Conservation (phyloP, 1,139 yeast species). For the Hyphopichia fennica region DNA sequence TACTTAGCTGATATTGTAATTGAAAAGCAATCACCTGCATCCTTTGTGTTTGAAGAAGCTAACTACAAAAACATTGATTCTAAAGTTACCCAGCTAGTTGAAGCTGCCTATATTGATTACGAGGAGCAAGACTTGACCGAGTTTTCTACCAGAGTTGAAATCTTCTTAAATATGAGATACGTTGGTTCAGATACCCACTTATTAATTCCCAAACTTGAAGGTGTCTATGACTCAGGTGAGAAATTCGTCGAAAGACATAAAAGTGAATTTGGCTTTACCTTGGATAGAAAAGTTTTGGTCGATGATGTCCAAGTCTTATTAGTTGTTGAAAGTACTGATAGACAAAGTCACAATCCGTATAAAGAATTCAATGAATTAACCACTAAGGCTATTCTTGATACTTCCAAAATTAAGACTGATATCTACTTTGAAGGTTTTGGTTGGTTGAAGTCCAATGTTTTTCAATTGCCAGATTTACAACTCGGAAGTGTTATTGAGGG, state of each 20-base stretch:
- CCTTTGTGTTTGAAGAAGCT: constrained; percentile 23
- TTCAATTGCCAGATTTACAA: constrained; percentile 46
- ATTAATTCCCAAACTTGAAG: constrained; percentile 48
- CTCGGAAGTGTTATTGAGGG: constrained; percentile 62
- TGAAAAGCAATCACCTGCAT: constrained; percentile 63
- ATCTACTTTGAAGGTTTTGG: constrained; percentile 38
- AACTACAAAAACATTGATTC: constrained; percentile 21
- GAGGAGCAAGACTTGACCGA: constrained; percentile 28
- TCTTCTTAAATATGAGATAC: constrained; percentile 74
- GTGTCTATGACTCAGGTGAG: constrained; percentile 22
- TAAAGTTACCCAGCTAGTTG: constrained; percentile 24
- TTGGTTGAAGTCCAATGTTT: constrained; percentile 55
- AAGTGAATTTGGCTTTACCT: constrained; percentile 41
- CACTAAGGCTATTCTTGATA: constrained; percentile 1
- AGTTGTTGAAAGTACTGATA: constrained; percentile 33
- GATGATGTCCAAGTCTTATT: constrained; percentile 72
- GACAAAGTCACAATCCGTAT: constrained; percentile 32
- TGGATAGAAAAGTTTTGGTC: constrained; percentile 57
- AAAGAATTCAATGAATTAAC: constrained; percentile 23
- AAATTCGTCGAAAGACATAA: constrained; percentile 34
- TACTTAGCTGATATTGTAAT: constrained; percentile 51
- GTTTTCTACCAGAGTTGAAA: constrained; percentile 45
- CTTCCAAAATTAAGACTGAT: constrained; percentile 10
- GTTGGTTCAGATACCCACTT: constrained; percentile 86
- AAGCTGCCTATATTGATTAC: constrained; percentile 32